Percentiles rank a stretch among this genome's conserved stretches.
These are phyloP conservation scores for Circinella umbellata DNA, from an alignment of 371 early-diverging fungal genomes.

Conservation along the genomic window DNA sequence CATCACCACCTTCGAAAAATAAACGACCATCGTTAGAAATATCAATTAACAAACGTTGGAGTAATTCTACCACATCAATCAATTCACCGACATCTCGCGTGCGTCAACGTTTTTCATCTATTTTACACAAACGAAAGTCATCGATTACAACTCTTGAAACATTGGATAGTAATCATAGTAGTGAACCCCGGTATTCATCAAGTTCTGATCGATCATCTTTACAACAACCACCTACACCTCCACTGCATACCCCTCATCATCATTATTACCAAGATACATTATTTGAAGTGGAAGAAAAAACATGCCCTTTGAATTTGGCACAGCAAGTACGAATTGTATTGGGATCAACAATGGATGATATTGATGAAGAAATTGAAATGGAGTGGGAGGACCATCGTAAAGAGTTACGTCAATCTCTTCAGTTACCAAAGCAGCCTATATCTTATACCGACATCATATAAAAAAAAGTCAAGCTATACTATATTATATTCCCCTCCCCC, in stretches of 20 bases:
- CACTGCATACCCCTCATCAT: slow-evolving; percentile 1
- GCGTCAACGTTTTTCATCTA: slow-evolving; percentile 9
- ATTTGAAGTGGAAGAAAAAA: not conserved
- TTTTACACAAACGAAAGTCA: not conserved
- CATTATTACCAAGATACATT: not conserved
- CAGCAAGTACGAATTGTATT: slow-evolving; percentile 23
- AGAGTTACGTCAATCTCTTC: slow-evolving; percentile 20
- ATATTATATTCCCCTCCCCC: no score
- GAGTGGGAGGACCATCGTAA: slow-evolving; percentile 33
- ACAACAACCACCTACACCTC: slow-evolving; percentile 13
- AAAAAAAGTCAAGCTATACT: not conserved
- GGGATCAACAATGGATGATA: slow-evolving; percentile 25
- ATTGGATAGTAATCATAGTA: not conserved
- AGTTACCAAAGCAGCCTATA: slow-evolving; percentile 8
- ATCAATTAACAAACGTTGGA: not conserved
- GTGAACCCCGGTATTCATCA: slow-evolving; percentile 12
- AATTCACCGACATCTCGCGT: slow-evolving; percentile 9
- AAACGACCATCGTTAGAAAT: slow-evolving; percentile 2
- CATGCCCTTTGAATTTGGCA: slow-evolving; percentile 9
- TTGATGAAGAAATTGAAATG: slow-evolving; percentile 29
- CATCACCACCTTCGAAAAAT: not conserved
- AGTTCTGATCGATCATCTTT: slow-evolving; percentile 8
- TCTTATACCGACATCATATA: not conserved
- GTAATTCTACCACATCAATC: not conserved
- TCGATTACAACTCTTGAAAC: not conserved